Conservation (phyloP, 1,284 basidiomycete genomes). For the Athelia sp. region DNA sequence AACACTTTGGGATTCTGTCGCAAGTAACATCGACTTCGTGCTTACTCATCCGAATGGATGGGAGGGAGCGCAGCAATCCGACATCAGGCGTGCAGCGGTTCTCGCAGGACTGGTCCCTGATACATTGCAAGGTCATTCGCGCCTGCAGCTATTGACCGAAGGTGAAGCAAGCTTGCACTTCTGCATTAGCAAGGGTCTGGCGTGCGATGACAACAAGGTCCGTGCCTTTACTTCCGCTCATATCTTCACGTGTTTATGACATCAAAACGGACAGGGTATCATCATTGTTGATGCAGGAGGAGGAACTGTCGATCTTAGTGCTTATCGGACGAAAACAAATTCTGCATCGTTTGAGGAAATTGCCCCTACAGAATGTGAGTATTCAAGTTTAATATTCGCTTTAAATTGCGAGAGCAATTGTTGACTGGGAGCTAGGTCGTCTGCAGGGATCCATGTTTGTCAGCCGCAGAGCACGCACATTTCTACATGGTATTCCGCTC, state of each 20-base stretch:
- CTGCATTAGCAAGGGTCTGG: conserved; percentile 34
- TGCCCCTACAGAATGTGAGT: conserved; percentile 36
- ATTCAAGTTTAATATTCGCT: too few relatives aligned
- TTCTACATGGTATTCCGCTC: conserved; percentile 29
- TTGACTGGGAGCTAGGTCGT: conserved; percentile 18
- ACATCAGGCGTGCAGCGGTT: conserved; percentile 36
- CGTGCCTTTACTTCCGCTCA: conserved; percentile 16
- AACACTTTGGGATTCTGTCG: conserved; percentile 29
- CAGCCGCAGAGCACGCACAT: conserved; percentile 31
- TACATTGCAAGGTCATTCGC: conserved; percentile 20
- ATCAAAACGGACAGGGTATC: conserved; percentile 35
- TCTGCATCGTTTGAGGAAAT: conserved; percentile 32
- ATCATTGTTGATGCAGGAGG: conserved; percentile 56
- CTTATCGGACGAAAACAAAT: conserved; percentile 29
- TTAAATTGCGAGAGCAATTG: not conserved
- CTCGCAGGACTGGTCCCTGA: conserved; percentile 24
- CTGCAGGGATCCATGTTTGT: conserved; percentile 36
- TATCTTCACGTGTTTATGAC: conserved; percentile 9
- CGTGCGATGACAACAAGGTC: conserved; percentile 25
- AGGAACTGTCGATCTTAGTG: conserved; percentile 51
- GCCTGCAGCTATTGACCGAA: conserved; percentile 42
- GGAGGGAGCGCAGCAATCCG: conserved; percentile 27
- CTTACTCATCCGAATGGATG: conserved; percentile 22
- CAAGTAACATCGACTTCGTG: conserved; percentile 25
- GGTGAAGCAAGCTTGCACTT: conserved; percentile 47